Evolutionary conservation across 176 grass and related monocot genomes (phyloP).

Genomic region (Typha latifolia): DNA sequence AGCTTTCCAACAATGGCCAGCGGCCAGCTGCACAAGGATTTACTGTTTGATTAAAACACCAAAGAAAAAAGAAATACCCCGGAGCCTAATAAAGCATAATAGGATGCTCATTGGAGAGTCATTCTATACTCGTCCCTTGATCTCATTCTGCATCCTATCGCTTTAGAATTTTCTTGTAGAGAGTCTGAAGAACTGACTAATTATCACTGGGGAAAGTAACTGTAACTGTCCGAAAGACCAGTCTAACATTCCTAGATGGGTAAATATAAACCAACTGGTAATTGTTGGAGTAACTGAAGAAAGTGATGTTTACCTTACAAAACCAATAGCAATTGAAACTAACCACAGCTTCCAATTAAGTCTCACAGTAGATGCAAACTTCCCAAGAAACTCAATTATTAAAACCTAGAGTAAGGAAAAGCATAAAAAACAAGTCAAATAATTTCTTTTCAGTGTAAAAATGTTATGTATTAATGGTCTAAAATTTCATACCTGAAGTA

Average conservation of each 20-base stretch:
- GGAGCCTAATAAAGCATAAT: not conserved
- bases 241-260: not conserved
- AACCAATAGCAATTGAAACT: constrained; percentile 48
- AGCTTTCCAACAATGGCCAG: constrained; percentile 59
- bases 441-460: not conserved
- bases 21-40: constrained; percentile 43
- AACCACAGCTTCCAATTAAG: constrained; percentile 88
- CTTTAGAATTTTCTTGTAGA: no score
- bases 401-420: constrained; percentile 37
- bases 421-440: constrained; percentile 12
- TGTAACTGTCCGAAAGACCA: not conserved
- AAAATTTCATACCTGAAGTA: constrained; percentile 58
- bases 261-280: not conserved
- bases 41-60: not conserved
- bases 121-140: no score
- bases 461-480: not conserved
- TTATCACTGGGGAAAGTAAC: not conserved
- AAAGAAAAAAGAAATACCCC: not conserved
- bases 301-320: constrained; percentile 39
- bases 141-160: no score
- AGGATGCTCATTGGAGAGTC: no score
- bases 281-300: constrained; percentile 6
- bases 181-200: not conserved
- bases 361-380: constrained; percentile 62
- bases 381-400: constrained; percentile 89